Evolutionary conservation across 768 basidiomycete genomes (phyloP).

Genomic region (Clitopilus passeckerianus): DNA sequence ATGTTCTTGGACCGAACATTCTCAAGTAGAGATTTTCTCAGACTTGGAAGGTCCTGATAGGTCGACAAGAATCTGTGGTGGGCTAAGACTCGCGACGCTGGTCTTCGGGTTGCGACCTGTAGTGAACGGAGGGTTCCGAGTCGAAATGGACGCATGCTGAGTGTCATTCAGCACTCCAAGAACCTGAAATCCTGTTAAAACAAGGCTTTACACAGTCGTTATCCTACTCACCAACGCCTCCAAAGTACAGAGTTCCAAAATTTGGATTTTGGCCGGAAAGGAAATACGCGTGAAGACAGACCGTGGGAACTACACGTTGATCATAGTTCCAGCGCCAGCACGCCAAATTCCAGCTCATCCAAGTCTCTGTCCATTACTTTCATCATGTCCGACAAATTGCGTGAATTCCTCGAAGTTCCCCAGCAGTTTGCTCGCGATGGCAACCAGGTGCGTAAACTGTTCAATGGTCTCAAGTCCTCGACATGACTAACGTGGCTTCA

Average conservation of each 20-base stretch:
- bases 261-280: conserved; percentile 9
- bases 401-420: conserved; percentile 87
- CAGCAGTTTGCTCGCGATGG: conserved; percentile 92
- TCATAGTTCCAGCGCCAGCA: conserved; percentile 24
- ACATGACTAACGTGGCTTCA: conserved; percentile 6
- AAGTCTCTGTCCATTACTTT: conserved; percentile 11
- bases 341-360: conserved; percentile 15
- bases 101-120: neutral
- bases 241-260: conserved; percentile 9
- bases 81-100: neutral
- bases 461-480: neutral
- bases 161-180: neutral
- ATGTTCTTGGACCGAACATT: conserved; percentile 16
- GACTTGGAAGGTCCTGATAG: conserved; percentile 5
- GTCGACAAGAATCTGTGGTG: conserved; percentile 8
- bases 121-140: neutral
- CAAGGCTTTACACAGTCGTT: neutral
- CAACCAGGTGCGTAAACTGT: conserved; percentile 61
- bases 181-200: neutral
- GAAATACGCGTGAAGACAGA: conserved; percentile 14
- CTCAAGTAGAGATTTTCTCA: conserved; percentile 13
- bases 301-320: conserved; percentile 25
- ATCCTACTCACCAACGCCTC: neutral
- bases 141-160: neutral
- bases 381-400: conserved; percentile 86